Conservation (phyloP, 306 rosid genomes). For the Coriaria nepalensis region DNA sequence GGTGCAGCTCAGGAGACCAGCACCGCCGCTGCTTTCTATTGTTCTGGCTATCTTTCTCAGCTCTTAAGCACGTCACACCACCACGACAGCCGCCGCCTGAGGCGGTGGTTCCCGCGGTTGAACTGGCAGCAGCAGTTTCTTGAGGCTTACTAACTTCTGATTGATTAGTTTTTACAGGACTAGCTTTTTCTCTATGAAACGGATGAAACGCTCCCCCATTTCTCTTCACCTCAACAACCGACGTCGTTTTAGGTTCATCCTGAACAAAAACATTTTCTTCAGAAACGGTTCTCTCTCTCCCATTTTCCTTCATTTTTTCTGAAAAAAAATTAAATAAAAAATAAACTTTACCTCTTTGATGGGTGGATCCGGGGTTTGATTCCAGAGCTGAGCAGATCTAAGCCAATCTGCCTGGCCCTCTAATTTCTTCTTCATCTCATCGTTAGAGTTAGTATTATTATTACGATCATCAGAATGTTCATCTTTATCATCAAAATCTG, state of each 20-base stretch:
- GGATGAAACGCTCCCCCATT: conserved; percentile 76
- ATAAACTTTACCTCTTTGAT: conserved; percentile 32
- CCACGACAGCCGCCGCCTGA: conserved; percentile 19
- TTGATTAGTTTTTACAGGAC: conserved; percentile 17
- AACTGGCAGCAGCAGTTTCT: conserved; percentile 26
- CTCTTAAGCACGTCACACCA: conserved; percentile 14
- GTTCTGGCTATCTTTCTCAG: conserved; percentile 54
- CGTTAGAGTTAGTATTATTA: conserved; percentile 13
- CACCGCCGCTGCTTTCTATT: conserved; percentile 69
- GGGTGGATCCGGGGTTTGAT: conserved; percentile 37
- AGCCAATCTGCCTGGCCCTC: conserved; percentile 81
- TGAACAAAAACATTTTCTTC: conserved; percentile 10
- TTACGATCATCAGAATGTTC: conserved; percentile 19
- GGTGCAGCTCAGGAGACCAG: conserved; percentile 90
- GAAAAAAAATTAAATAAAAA: not conserved
- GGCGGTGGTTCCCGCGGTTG: conserved; percentile 26
- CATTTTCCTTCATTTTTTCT: no score
- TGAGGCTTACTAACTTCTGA: conserved; percentile 4
- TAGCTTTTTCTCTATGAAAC: conserved; percentile 48
- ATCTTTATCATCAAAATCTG: conserved; percentile 29
- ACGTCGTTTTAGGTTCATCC: conserved; percentile 48
- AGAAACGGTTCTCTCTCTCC: no score
- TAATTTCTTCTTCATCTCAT: conserved; percentile 22
- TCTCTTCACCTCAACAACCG: conserved; percentile 61
- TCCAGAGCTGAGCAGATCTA: conserved; percentile 86